Evolutionary conservation across 2,329 filamentous ascomycete genomes (phyloP).

Genomic region (Arthrobotrys entomopaga): DNA sequence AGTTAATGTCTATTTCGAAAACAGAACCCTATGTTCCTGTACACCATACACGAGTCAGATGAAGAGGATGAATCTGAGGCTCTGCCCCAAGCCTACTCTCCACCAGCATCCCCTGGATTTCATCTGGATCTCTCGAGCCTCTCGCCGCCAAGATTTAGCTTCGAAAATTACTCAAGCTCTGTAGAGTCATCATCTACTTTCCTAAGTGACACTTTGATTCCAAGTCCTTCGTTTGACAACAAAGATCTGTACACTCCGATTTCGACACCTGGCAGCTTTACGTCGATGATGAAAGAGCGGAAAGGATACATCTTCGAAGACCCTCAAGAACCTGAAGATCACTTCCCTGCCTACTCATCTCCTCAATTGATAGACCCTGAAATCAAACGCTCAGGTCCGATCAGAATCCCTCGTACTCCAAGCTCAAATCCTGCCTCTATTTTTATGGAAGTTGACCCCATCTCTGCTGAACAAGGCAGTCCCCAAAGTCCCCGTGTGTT

Average conservation of each 20-base stretch:
- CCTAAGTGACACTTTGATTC: slow-evolving; percentile 10
- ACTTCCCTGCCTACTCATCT: slow-evolving; percentile 31
- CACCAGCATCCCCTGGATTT: slow-evolving; percentile 9
- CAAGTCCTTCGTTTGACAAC: slow-evolving; percentile 23
- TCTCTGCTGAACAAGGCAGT: not conserved
- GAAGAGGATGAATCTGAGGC: slow-evolving; percentile 18
- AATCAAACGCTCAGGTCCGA: slow-evolving; percentile 20
- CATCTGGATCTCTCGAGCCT: slow-evolving; percentile 23
- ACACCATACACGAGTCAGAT: slow-evolving; percentile 50
- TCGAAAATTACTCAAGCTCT: slow-evolving; percentile 31
- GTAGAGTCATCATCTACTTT: slow-evolving; percentile 26
- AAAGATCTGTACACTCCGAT: slow-evolving; percentile 17
- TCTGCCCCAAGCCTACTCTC: not conserved
- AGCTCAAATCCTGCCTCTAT: slow-evolving; percentile 19
- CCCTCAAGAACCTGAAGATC: slow-evolving; percentile 31
- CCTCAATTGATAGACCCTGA: slow-evolving; percentile 29
- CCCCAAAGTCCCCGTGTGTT: slow-evolving; percentile 1
- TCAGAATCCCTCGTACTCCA: slow-evolving; percentile 25
- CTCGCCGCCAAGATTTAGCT: slow-evolving; percentile 25
- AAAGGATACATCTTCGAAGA: slow-evolving; percentile 38
- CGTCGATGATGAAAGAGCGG: slow-evolving; percentile 29
- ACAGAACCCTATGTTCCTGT: slow-evolving; percentile 46
- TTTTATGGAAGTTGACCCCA: slow-evolving; percentile 22
- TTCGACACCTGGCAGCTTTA: slow-evolving; percentile 46
- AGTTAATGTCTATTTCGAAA: not conserved